A percentile compares a stretch with the other conserved stretches of the same genome.
Evolutionary conservation across 345 rosid species (phyloP).

Genomic region (Ceriops zippeliana): DNA sequence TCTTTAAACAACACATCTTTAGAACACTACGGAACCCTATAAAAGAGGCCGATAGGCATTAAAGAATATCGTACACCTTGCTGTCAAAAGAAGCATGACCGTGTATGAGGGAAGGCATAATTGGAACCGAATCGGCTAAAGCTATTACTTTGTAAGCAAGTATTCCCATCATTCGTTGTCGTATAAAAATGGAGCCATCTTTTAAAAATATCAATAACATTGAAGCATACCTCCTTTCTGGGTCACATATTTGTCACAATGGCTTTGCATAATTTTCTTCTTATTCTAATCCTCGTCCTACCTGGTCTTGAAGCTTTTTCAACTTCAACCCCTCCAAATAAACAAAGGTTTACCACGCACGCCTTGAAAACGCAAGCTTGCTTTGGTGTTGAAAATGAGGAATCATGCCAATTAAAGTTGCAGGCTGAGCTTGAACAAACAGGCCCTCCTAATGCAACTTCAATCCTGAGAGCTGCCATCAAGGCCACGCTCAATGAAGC

Average conservation of each 20-base stretch:
- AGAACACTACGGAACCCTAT: no score
- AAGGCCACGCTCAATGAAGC: slow-evolving; percentile 63
- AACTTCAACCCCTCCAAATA: slow-evolving; percentile 18
- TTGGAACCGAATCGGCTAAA: slow-evolving; percentile 29
- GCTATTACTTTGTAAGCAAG: slow-evolving; percentile 50
- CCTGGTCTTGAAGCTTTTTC: slow-evolving; percentile 35
- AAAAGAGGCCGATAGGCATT: background rate
- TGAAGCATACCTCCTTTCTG: slow-evolving; percentile 7
- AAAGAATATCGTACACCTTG: slow-evolving; percentile 21
- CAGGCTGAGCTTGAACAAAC: slow-evolving; percentile 32
- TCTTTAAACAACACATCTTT: no score
- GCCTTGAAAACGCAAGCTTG: slow-evolving; percentile 50
- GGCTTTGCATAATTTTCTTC: slow-evolving; percentile 32
- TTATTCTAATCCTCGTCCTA: slow-evolving; percentile 36
- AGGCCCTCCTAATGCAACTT: slow-evolving; percentile 33
- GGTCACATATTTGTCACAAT: slow-evolving; percentile 28
- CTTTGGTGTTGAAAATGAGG: slow-evolving; percentile 36
- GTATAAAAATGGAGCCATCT: slow-evolving; percentile 20
- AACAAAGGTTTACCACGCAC: slow-evolving; percentile 34
- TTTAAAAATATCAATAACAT: background rate
- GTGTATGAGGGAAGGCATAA: slow-evolving; percentile 34
- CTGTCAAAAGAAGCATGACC: slow-evolving; percentile 48
- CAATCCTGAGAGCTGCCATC: slow-evolving; percentile 59
- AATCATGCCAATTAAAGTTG: slow-evolving; percentile 48
- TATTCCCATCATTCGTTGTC: slow-evolving; percentile 33